phyloP scores from a whole-genome alignment of 306 rosid genomes.

The Pueraria montana region DNA sequence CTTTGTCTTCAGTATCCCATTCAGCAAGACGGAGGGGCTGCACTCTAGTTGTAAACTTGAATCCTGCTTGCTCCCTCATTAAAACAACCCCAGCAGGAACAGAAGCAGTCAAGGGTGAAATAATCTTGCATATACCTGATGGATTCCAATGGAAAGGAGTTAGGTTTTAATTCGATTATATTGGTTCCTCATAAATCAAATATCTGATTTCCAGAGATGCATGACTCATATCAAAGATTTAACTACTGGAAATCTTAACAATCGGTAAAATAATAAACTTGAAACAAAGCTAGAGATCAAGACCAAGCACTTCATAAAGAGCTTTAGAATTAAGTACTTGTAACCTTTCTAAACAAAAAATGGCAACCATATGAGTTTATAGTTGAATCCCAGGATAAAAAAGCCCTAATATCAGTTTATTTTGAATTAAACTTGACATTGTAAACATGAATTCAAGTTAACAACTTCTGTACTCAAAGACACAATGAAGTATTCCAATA shows the following conservation, averaged over 20 bases:
- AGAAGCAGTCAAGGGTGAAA: conserved; percentile 79
- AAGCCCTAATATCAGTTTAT: neutral
- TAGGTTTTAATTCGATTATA: conserved; percentile 10
- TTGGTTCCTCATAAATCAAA: neutral
- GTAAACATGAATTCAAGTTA: neutral
- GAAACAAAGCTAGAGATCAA: conserved; percentile 7
- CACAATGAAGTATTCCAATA: neutral
- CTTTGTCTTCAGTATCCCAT: conserved; percentile 83
- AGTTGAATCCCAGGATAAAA: neutral
- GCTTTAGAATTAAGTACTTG: neutral
- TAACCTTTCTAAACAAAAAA: neutral
- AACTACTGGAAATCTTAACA: neutral
- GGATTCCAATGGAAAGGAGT: neutral
- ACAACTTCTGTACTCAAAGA: neutral
- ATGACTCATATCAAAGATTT: neutral
- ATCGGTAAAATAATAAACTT: neutral
- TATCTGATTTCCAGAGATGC: neutral
- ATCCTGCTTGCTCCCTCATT: conserved; percentile 78
- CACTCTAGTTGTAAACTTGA: conserved; percentile 86
- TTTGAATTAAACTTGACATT: neutral
- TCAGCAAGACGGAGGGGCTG: conserved; percentile 91
- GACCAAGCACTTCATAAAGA: neutral
- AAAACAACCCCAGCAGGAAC: conserved; percentile 87
- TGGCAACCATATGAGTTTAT: neutral
- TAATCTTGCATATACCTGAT: conserved; percentile 81